Conservation (phyloP, 2,329 filamentous ascomycete species). For the Falciphora oryzae region DNA sequence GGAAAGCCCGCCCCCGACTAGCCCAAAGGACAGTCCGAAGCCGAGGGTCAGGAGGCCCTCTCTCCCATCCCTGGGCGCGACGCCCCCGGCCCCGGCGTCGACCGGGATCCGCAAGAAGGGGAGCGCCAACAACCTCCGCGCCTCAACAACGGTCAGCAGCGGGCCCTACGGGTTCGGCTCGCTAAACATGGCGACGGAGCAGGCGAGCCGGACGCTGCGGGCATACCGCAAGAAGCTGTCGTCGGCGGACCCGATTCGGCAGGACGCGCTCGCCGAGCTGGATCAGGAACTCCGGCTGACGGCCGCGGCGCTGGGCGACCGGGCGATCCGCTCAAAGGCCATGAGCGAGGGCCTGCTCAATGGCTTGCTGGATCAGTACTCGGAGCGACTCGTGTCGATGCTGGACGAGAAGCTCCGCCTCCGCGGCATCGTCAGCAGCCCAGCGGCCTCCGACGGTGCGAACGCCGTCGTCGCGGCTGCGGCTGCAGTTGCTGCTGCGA, state of each 20-base stretch:
- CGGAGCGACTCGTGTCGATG: slow-evolving; percentile 63
- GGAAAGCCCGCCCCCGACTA: slow-evolving; percentile 42
- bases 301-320: slow-evolving; percentile 52
- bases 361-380: slow-evolving; percentile 69
- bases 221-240: slow-evolving; percentile 58
- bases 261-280: slow-evolving; percentile 54
- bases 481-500: not conserved
- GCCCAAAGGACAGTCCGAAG: slow-evolving; percentile 47
- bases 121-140: slow-evolving; percentile 39
- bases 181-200: slow-evolving; percentile 58
- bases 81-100: slow-evolving; percentile 14
- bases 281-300: slow-evolving; percentile 61
- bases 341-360: slow-evolving; percentile 51
- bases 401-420: slow-evolving; percentile 65
- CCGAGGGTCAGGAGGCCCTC: slow-evolving; percentile 46
- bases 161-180: slow-evolving; percentile 40
- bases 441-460: too few relatives aligned
- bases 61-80: slow-evolving; percentile 41
- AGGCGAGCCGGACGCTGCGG: slow-evolving; percentile 55
- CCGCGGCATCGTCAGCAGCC: slow-evolving; percentile 6
- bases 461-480: too few relatives aligned
- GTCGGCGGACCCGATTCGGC: slow-evolving; percentile 46
- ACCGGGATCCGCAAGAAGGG: slow-evolving; percentile 41
- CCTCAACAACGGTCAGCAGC: slow-evolving; percentile 7
- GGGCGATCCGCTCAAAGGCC: slow-evolving; percentile 44